A percentile compares a stretch with the other conserved stretches of the same genome.
These are phyloP conservation scores for Ceratobasidium sp. DNA, from an alignment of 1,284 basidiomycete species.

Conservation along the genomic window DNA sequence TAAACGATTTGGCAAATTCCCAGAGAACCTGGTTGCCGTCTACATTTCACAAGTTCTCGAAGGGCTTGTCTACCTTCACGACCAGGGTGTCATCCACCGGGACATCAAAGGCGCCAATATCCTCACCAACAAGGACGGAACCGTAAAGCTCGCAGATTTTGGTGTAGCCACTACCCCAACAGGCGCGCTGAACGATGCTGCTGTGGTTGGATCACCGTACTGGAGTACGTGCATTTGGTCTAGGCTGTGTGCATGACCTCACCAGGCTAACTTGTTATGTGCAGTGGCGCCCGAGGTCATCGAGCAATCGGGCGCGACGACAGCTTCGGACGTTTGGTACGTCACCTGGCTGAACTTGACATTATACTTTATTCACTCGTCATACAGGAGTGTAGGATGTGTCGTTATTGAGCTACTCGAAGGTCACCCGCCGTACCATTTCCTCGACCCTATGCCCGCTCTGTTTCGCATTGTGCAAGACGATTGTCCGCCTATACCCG, in stretches of 20 bases:
- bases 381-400: conserved; percentile 85
- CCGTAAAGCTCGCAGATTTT: conserved; percentile 93
- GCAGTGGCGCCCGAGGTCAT: conserved; percentile 97
- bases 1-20: conserved; percentile 98
- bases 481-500: conserved; percentile 94
- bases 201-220: conserved; percentile 95
- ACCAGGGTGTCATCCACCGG: conserved; percentile 97
- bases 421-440: conserved; percentile 95
- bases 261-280: conserved; percentile 42
- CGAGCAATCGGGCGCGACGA: conserved; percentile 95
- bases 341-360: conserved; percentile 42
- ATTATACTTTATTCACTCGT: conserved; percentile 10
- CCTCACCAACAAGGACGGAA: conserved; percentile 97
- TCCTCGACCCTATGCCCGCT: conserved; percentile 96
- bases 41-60: conserved; percentile 93
- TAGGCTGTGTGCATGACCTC: conserved; percentile 43
- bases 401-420: conserved; percentile 96
- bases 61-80: conserved; percentile 92
- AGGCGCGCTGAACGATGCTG: conserved; percentile 77
- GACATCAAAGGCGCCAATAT: conserved; percentile 99
- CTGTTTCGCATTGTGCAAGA: conserved; percentile 98
- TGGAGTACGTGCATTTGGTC: conserved; percentile 74
- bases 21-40: conserved; percentile 93
- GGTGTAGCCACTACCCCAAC: conserved; percentile 82
- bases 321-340: conserved; percentile 95